These are phyloP conservation scores for Plasmodium inui DNA, from an alignment of 169 alveolate genomes.

Conservation along the genomic window DNA sequence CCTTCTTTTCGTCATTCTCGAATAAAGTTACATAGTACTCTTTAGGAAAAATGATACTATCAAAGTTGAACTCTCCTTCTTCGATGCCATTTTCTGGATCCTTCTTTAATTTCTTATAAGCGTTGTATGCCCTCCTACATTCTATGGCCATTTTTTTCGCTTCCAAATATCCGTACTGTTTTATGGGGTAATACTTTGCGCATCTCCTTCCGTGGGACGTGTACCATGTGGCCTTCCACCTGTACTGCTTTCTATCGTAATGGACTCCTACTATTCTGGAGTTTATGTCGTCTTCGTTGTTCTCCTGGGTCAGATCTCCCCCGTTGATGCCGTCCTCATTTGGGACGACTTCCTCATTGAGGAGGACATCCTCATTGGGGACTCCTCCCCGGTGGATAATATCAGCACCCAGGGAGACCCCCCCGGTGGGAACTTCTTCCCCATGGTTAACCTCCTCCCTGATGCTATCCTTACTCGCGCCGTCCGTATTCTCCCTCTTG, in stretches of 20 bases:
- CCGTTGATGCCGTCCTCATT: background rate
- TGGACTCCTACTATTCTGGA: conserved; percentile 81
- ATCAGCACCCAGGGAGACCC: background rate
- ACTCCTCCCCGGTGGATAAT: background rate
- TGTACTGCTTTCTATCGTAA: conserved; percentile 81
- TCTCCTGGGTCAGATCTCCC: conserved; percentile 17
- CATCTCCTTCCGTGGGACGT: conserved; percentile 83
- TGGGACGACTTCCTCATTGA: no score
- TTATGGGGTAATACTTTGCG: conserved; percentile 81
- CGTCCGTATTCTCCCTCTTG: conserved; percentile 17
- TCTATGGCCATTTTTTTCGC: conserved; percentile 85
- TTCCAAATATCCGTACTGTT: conserved; percentile 81
- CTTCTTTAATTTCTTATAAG: conserved; percentile 42
- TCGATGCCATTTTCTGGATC: conserved; percentile 7
- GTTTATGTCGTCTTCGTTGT: conserved; percentile 75
- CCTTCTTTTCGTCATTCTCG: conserved; percentile 69
- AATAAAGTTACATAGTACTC: conserved; percentile 65
- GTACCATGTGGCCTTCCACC: conserved; percentile 87
- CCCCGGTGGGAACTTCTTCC: background rate
- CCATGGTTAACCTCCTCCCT: background rate
- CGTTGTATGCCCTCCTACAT: conserved; percentile 69
- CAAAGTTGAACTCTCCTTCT: conserved; percentile 26
- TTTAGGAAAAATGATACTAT: conserved; percentile 41
- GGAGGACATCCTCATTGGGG: background rate
- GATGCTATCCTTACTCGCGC: background rate